Base-by-base conservation (phyloP, 352 stramenopile species). In the Phytophthora meadii region DNA sequence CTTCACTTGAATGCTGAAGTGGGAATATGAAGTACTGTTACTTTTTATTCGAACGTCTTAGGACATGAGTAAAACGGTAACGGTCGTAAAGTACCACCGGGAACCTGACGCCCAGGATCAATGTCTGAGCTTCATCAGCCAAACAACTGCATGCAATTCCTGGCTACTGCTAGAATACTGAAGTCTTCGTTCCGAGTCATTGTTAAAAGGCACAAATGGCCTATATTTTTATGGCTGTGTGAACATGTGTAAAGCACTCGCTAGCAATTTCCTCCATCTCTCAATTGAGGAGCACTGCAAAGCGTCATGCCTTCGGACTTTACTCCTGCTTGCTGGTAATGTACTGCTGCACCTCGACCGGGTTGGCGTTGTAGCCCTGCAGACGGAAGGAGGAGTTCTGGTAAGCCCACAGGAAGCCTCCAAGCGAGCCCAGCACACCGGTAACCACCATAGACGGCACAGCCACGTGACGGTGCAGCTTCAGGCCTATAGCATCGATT, bases 341-440 rank as follows among this genome's bases (percentile, higher is more conserved):
- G 77, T 88, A 89, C 63, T 83, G 77, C 70, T 81, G 65, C 42
- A 92, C 83, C 55, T 92, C 81, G 41, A 72, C 65, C 40, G 54
- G 58, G 68, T 92, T 93, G 22, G 70, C 59, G 53, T 82, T 74
- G 75, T 81, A 92, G 41, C 87, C 85, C 71, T 93, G 82, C 44
- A 95, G 81, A 66, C 84, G 82, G 67, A 92, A 88, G 27, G 75
- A 87, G 59, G 84, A 93, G 75, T 82, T 93, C 77, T 95, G 84
- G 70, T 85, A 95, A 27, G 87, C 83, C 77, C 76, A 90, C 66
- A 95, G 40, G 60, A 89, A 91, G 58, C 84, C 87, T 42, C 84
- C 87, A 40, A 93, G 62, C 30, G 81, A 90, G 70, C 87, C 87
- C 17, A 95, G 65, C 14, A 93, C 11, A 25, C 87, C 87, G 24